These are phyloP conservation scores for Bipolaris cookei DNA, from an alignment of 2,329 filamentous ascomycete genomes.

Conservation along the genomic window DNA sequence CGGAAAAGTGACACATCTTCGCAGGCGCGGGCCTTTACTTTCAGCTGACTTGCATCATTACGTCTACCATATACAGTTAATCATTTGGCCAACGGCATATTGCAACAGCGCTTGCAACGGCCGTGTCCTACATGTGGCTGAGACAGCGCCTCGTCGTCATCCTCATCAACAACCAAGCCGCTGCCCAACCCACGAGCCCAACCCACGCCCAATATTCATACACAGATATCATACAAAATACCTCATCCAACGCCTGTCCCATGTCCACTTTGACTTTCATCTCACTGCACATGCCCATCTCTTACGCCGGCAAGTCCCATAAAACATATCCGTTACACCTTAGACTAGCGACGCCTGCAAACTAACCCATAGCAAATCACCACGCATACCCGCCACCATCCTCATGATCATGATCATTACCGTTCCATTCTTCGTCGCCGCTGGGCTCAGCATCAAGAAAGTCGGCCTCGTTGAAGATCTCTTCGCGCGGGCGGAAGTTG, in stretches of 20 bases:
- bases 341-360: neutral
- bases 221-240: constrained; percentile 19
- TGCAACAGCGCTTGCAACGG: neutral
- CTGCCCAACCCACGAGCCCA: constrained; percentile 30
- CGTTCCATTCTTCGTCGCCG: constrained; percentile 64
- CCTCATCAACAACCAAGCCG: constrained; percentile 7
- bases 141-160: constrained; percentile 1
- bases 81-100: neutral
- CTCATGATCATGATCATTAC: constrained; percentile 58
- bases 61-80: constrained; percentile 8
- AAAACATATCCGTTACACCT: neutral
- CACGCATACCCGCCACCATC: constrained; percentile 47
- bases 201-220: constrained; percentile 25
- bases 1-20: constrained; percentile 16
- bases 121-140: constrained; percentile 11
- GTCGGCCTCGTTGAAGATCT: constrained; percentile 72
- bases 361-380: constrained; percentile 15
- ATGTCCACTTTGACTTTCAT: constrained; percentile 16
- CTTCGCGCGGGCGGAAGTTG: constrained; percentile 74
- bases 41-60: constrained; percentile 20
- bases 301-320: neutral
- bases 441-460: constrained; percentile 69
- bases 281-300: neutral
- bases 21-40: constrained; percentile 10
- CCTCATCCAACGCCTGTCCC: constrained; percentile 25